Percentiles rank a stretch among this genome's conserved stretches.
Conservation (phyloP, 1,284 basidiomycete genomes). For the Moniliophthora roreri region DNA sequence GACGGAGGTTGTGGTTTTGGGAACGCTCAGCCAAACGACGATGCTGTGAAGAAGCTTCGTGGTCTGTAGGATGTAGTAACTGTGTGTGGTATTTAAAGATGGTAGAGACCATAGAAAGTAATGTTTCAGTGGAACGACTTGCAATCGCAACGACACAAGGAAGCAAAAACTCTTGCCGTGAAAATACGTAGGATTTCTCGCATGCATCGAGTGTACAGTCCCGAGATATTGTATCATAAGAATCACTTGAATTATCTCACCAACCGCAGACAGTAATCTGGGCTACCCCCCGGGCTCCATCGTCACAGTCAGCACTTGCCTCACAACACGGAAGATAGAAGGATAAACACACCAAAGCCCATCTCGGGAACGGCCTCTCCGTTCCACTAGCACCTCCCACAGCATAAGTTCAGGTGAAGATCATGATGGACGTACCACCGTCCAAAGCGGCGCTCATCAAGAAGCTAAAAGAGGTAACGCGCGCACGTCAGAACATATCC, state of each 20-base stretch:
- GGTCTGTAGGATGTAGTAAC: no score
- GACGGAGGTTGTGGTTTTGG: no score
- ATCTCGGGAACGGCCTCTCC: constrained; percentile 42
- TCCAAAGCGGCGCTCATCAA: constrained; percentile 46
- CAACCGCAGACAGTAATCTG: constrained; percentile 30
- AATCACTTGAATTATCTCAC: constrained; percentile 12
- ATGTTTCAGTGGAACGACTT: no score
- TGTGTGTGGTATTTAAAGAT: no score
- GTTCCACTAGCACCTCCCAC: constrained; percentile 59
- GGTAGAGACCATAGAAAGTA: no score
- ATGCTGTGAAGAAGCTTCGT: no score
- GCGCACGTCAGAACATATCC: constrained; percentile 31
- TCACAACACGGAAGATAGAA: neutral
- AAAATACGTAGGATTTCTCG: no score
- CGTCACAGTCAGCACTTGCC: neutral
- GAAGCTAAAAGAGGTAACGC: constrained; percentile 26
- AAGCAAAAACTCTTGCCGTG: no score
- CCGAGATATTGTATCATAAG: neutral
- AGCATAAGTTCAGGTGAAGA: constrained; percentile 59
- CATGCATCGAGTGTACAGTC: no score
- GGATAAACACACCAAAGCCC: constrained; percentile 38
- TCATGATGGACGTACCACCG: constrained; percentile 52
- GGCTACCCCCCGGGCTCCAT: constrained; percentile 30
- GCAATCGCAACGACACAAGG: no score
- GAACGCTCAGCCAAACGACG: no score